Evolutionary conservation across 140 eudicot genomes (phyloP).

Genomic region (Cichorium intybus): DNA sequence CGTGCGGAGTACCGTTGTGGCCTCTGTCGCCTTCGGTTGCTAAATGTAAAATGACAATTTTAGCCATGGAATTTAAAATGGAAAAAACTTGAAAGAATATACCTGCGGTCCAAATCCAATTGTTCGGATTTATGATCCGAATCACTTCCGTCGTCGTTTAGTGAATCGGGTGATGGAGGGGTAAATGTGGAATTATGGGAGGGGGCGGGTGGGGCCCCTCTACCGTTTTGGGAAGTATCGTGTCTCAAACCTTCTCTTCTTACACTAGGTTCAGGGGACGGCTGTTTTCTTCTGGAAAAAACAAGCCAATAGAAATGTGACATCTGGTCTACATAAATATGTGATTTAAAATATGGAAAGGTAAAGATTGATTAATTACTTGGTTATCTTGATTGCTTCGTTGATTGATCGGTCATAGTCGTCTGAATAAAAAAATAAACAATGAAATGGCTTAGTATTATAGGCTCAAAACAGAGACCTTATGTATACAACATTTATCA

Average conservation of each 20-base stretch:
- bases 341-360: not conserved
- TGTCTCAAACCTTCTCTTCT: constrained; percentile 56
- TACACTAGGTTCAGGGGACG: constrained; percentile 52
- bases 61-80: not conserved
- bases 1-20: constrained; percentile 59
- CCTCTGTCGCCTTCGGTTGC: constrained; percentile 62
- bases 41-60: constrained; percentile 22
- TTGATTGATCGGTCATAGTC: constrained; percentile 93
- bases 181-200: constrained; percentile 41
- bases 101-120: constrained; percentile 87
- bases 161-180: constrained; percentile 55
- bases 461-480: no score
- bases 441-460: constrained; percentile 1
- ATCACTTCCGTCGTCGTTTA: constrained; percentile 44
- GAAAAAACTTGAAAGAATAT: not conserved
- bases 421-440: constrained; percentile 44
- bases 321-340: not conserved
- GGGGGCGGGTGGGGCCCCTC: constrained; percentile 32
- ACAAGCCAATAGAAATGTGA: not conserved
- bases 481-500: no score
- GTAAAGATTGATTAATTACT: constrained; percentile 41
- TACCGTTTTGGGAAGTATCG: constrained; percentile 61
- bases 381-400: constrained; percentile 90
- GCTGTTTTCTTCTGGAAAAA: constrained; percentile 47
- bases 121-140: constrained; percentile 46